phyloP scores from a whole-genome alignment of 495 filamentous ascomycete species.

The Lasiosphaeria ovina region DNA sequence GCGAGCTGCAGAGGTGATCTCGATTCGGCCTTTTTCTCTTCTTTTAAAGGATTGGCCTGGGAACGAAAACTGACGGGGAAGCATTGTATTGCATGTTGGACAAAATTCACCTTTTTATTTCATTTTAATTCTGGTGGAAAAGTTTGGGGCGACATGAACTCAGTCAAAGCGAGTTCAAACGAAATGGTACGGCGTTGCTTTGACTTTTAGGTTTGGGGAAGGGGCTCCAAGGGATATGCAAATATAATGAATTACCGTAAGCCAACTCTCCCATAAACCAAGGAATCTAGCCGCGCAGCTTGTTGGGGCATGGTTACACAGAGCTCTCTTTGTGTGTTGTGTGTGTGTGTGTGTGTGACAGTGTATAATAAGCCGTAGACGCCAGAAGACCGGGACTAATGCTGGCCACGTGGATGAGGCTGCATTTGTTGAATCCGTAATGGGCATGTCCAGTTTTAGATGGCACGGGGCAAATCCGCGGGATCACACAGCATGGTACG shows the following conservation, averaged over 20 bases:
- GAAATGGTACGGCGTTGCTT: slow-evolving; percentile 2
- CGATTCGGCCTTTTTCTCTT: background rate
- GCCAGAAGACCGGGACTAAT: background rate
- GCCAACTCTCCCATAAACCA: background rate
- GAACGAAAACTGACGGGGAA: no score
- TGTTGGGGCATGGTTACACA: background rate
- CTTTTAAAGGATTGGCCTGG: background rate
- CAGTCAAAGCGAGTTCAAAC: background rate
- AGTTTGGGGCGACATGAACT: background rate
- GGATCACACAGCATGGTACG: no score
- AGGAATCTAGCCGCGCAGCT: background rate
- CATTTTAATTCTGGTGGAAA: background rate
- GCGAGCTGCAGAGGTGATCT: no score
- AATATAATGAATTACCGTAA: no score
- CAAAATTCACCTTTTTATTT: no score
- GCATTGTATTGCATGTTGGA: no score
- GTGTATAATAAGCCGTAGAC: background rate
- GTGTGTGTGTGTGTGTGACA: background rate
- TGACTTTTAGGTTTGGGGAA: background rate
- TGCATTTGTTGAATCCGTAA: background rate
- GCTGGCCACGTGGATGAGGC: background rate
- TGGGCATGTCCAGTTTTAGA: background rate
- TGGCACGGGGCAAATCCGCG: background rate
- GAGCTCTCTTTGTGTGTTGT: background rate
- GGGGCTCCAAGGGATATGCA: background rate